Conservation (phyloP, 2,329 filamentous ascomycete genomes). For the Tolypocladium album region DNA sequence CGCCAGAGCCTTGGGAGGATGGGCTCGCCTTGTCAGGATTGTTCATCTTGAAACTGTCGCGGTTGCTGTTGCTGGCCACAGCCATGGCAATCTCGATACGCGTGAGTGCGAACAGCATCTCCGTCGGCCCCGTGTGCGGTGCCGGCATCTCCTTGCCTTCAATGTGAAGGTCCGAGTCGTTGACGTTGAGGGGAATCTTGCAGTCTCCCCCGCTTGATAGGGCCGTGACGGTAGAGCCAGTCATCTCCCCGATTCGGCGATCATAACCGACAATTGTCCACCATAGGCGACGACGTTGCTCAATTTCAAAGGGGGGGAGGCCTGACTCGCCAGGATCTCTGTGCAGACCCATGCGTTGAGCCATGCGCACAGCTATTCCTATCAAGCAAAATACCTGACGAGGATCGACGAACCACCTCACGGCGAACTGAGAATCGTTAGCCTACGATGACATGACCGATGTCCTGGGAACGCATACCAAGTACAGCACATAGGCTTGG, state of each 20-base stretch:
- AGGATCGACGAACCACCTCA: conserved; percentile 50
- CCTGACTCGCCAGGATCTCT: conserved; percentile 45
- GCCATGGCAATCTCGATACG: conserved; percentile 47
- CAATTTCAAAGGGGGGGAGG: conserved; percentile 49
- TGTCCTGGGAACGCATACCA: conserved; percentile 29
- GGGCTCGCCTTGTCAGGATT: conserved; percentile 15
- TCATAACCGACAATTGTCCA: conserved; percentile 63
- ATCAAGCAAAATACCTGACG: conserved; percentile 37
- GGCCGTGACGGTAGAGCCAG: conserved; percentile 45
- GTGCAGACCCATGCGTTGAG: conserved; percentile 59
- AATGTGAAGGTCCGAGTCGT: conserved; percentile 47
- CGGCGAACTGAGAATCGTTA: conserved; percentile 19
- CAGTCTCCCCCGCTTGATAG: conserved; percentile 43
- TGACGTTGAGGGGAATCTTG: conserved; percentile 48
- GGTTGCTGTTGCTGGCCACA: conserved; percentile 34
- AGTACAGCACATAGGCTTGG: conserved; percentile 57
- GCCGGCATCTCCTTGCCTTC: conserved; percentile 44
- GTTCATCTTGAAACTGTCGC: conserved; percentile 20
- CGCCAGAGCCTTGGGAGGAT: conserved; percentile 9
- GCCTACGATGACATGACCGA: background rate
- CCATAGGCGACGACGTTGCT: conserved; percentile 63
- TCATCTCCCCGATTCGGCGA: conserved; percentile 56
- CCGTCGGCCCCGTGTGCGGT: conserved; percentile 40
- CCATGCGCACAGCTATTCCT: conserved; percentile 56
- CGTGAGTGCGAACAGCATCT: conserved; percentile 49